Evolutionary conservation across 495 filamentous ascomycete species (phyloP).

Genomic region (Rusavskia elegans): DNA sequence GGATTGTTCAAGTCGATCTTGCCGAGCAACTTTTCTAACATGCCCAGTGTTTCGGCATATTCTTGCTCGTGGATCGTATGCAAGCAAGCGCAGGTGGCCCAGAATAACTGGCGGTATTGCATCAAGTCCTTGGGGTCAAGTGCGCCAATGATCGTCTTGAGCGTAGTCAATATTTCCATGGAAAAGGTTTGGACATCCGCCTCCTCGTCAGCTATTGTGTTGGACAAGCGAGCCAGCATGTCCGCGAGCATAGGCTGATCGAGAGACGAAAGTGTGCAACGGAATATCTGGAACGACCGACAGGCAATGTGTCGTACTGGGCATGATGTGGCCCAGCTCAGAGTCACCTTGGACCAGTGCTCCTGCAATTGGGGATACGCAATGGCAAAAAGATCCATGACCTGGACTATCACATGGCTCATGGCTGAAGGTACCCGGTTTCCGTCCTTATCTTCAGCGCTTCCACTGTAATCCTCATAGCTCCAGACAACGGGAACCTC

Average conservation of each 20-base stretch:
- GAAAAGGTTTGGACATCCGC: slow-evolving; percentile 88
- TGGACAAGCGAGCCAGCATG: slow-evolving; percentile 86
- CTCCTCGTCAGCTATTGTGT: slow-evolving; percentile 88
- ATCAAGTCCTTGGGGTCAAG: slow-evolving; percentile 65
- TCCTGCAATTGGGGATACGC: slow-evolving; percentile 78
- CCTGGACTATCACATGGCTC: slow-evolving; percentile 61
- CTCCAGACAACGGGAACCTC: slow-evolving; percentile 78
- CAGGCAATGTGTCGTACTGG: slow-evolving; percentile 93
- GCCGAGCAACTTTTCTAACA: slow-evolving; percentile 75
- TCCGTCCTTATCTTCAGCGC: slow-evolving; percentile 44
- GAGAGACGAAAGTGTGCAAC: slow-evolving; percentile 75
- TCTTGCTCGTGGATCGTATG: slow-evolving; percentile 92
- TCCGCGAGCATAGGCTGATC: slow-evolving; percentile 90
- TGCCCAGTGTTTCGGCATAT: slow-evolving; percentile 77
- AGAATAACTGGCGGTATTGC: slow-evolving; percentile 86
- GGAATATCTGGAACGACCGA: slow-evolving; percentile 92
- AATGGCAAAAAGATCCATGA: slow-evolving; percentile 71
- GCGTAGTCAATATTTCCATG: slow-evolving; percentile 88
- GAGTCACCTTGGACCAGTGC: slow-evolving; percentile 72
- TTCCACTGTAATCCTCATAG: slow-evolving; percentile 81
- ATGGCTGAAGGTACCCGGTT: slow-evolving; percentile 78
- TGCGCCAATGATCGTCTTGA: slow-evolving; percentile 77
- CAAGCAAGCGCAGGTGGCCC: slow-evolving; percentile 89
- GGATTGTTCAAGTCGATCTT: slow-evolving; percentile 69
- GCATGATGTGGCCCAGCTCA: slow-evolving; percentile 93